These are phyloP conservation scores for Hansenula sp. DNA, from an alignment of 1,139 yeast genomes.

Conservation along the genomic window DNA sequence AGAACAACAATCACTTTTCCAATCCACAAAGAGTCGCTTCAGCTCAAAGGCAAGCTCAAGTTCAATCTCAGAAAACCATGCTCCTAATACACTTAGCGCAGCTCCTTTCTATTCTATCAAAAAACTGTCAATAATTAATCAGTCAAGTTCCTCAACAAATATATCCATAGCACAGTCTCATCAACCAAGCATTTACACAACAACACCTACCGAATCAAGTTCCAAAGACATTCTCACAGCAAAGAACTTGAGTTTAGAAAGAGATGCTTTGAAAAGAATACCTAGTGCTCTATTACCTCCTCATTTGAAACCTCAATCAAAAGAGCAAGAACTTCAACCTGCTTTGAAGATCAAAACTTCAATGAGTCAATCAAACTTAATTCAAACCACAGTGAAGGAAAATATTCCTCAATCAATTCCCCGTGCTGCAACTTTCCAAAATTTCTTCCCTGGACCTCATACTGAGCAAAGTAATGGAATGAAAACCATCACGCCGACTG, in stretches of 20 bases:
- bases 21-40: not conserved
- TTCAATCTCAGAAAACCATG: not conserved
- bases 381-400: not conserved
- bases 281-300: constrained; percentile 23
- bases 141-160: constrained; percentile 15
- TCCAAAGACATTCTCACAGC: constrained; percentile 3
- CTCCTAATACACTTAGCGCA: not conserved
- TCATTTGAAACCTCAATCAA: constrained; percentile 17
- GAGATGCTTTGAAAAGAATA: constrained; percentile 21
- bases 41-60: not conserved
- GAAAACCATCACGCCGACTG: constrained; percentile 18
- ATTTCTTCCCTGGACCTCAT: constrained; percentile 8
- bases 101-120: constrained; percentile 13
- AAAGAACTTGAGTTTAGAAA: constrained; percentile 14
- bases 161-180: constrained; percentile 4
- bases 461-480: constrained; percentile 5
- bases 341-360: not conserved
- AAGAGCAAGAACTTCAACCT: not conserved
- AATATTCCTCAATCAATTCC: constrained; percentile 16
- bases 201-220: constrained; percentile 3
- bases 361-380: not conserved
- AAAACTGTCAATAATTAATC: constrained; percentile 19
- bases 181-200: not conserved
- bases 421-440: constrained; percentile 12
- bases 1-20: not conserved